Evolutionary conservation across 306 rosid genomes (phyloP).

Genomic region (Carpinus fangiana): DNA sequence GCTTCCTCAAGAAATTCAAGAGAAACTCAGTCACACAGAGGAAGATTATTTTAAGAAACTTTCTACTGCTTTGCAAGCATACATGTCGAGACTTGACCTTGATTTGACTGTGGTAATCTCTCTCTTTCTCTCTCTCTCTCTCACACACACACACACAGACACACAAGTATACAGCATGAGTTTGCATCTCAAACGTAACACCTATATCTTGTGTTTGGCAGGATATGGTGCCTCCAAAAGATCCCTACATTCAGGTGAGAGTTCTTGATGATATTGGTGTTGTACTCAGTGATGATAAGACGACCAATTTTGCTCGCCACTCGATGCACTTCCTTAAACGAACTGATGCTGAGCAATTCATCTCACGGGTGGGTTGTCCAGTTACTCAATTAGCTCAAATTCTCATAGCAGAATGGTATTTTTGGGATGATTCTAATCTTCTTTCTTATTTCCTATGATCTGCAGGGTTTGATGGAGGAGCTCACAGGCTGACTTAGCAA

Average conservation of each 20-base stretch:
- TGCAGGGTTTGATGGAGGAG: constrained; percentile 94
- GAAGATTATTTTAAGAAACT: constrained; percentile 74
- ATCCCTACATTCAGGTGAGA: constrained; percentile 88
- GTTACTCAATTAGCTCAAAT: constrained; percentile 14
- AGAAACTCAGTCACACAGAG: constrained; percentile 71
- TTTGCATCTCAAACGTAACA: constrained; percentile 7
- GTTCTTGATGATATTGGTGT: constrained; percentile 87
- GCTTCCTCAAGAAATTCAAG: constrained; percentile 74
- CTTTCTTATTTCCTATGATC: constrained; percentile 19
- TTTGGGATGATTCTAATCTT: neutral
- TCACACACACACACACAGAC: neutral
- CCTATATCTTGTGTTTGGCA: constrained; percentile 34
- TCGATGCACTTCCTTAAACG: constrained; percentile 95
- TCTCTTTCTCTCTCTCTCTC: constrained; percentile 13
- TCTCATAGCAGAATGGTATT: constrained; percentile 4
- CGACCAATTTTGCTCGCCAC: constrained; percentile 69
- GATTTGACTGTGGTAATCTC: constrained; percentile 82
- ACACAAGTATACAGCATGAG: neutral
- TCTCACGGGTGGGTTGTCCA: constrained; percentile 58
- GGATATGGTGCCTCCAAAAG: constrained; percentile 99
- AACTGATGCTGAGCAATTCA: constrained; percentile 83
- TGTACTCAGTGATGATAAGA: constrained; percentile 75
- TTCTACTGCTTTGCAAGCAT: constrained; percentile 60
- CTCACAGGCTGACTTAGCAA: constrained; percentile 48
- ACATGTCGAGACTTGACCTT: constrained; percentile 59